phyloP scores from a whole-genome alignment of 805 yeast species.

The Monosporozyma unispora region DNA sequence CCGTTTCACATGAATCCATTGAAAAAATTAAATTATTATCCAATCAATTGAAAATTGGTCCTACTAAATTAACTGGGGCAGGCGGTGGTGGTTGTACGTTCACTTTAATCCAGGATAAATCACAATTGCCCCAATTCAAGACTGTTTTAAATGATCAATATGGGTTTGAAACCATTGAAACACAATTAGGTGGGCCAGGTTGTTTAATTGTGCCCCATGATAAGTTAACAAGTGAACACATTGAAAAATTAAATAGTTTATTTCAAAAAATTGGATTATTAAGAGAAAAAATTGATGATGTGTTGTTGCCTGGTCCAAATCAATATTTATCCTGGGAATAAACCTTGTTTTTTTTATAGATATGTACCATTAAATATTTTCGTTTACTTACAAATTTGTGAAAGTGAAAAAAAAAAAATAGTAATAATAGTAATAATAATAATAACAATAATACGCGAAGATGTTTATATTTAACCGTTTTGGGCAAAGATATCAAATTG shows the following conservation, averaged over 20 bases:
- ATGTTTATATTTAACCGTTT: neutral
- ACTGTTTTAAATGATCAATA: constrained; percentile 29
- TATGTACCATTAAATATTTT: no score
- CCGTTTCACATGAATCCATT: constrained; percentile 88
- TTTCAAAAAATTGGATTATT: neutral
- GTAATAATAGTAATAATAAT: no score
- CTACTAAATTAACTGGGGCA: constrained; percentile 93
- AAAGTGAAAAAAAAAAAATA: no score
- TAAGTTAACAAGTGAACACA: neutral
- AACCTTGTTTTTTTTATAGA: neutral
- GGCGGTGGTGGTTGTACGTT: constrained; percentile 99
- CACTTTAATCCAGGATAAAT: constrained; percentile 46
- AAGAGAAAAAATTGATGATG: constrained; percentile 7
- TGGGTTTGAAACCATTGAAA: constrained; percentile 68
- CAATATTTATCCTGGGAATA: neutral
- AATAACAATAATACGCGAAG: no score
- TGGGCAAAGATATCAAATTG: no score
- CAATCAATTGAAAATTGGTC: constrained; percentile 59
- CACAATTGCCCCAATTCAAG: constrained; percentile 28
- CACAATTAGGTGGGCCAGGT: constrained; percentile 85
- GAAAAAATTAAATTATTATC: constrained; percentile 65
- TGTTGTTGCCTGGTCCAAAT: constrained; percentile 7
- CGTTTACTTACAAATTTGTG: no score
- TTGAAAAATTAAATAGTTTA: neutral
- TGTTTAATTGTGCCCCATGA: constrained; percentile 36